Base-by-base conservation (phyloP, 768 basidiomycete species). In the Arthromyces matolae region DNA sequence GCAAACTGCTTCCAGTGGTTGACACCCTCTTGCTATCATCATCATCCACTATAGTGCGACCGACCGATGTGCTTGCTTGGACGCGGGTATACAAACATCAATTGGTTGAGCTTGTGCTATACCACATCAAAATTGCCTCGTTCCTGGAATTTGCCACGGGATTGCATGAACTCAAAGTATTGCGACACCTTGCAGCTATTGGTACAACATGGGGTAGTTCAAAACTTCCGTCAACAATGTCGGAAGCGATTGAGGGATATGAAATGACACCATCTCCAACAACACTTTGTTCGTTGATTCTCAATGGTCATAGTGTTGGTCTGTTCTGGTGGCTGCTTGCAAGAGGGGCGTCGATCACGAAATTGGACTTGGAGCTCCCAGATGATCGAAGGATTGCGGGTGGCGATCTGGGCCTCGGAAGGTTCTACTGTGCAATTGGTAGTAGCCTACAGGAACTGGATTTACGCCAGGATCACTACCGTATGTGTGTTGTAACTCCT, bases 131-230 rank as follows among this genome's bases (percentile, higher is more conserved):
- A 12, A 6, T 43, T 8, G 31, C 12, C 8, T 32, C 31, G 8
- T 28, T 53, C 13, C 3, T 13, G 22, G 18, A 19, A 9, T 49
- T 53, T 19, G 20, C 24, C 10, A n/a, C 22, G 13, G 37, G 27
- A 4, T 42, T 49, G n/a, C 20, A 31, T 3, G 27, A 42, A 13
- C 31, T 53, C 25, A 41, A 31, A 31, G 38, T 25, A 10, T 34
- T 53, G 14, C 42, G 43, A 25, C 52, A 53, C 25, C 38, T 53
- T 14, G 22, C 36, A 12, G 24, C 49, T 23, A 31, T 41, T 16
- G 12, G 31, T n/a, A 32, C 31, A 3, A 32, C 31, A 9, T 19
- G 31, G 27, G 52, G 48, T 13, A 33, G 2, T 7, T 49, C 14
- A 2, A 27, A 31, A 9, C 3, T 32, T 6, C 28, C 42, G 10